Base-by-base conservation (phyloP, 2,329 filamentous ascomycete species). In the Blastomyces gilchristii region DNA sequence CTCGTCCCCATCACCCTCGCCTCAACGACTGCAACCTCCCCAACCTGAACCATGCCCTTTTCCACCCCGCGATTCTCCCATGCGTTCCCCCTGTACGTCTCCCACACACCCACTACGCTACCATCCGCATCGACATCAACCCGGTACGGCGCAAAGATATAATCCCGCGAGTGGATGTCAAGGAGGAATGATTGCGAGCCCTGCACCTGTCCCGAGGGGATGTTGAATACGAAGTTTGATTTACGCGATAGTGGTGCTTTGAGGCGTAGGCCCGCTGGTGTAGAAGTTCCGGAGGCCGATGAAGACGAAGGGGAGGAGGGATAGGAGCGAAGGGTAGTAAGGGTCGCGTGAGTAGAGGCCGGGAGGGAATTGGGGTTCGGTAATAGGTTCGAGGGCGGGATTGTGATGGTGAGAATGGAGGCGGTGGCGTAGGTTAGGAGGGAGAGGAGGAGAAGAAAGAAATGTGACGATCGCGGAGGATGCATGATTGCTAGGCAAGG, bases 41-140 rank as follows among this genome's bases (percentile, higher is more conserved):
- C 64, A 58, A 64, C 64, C 53, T 69, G 65, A 18, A 69, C 58
- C 64, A 70, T 67, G 6, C 76, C 75, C 62, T 79, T 81, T 56
- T 80, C 80, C 16, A 66, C 61, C 18, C 92, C 93, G 71, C 86
- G 88, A 73, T 96, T 95, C 22, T 81, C 85, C 91, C 93, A 97
- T 69, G 94, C 89, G 70, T 96, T 93, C 0, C 91, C 91, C 58
- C 91, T 82, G 73, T 87, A 96, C 34, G 91, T 96, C 79, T 93
- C 89, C 87, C 89, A 94, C 37, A 86, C 86, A 52, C 81, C 77
- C 2, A 91, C 80, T 57, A 81, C 74, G 49, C 79, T 75, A 63
- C 75, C 74, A 68, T 77, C 73, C 28, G 76, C 72, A 47, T 77
- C 74, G 60, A 75, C 66, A 72, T 97, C 94, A 39, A 97, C 83